These are phyloP conservation scores for Salix purpurea DNA, from an alignment of 345 rosid species.

Conservation along the genomic window DNA sequence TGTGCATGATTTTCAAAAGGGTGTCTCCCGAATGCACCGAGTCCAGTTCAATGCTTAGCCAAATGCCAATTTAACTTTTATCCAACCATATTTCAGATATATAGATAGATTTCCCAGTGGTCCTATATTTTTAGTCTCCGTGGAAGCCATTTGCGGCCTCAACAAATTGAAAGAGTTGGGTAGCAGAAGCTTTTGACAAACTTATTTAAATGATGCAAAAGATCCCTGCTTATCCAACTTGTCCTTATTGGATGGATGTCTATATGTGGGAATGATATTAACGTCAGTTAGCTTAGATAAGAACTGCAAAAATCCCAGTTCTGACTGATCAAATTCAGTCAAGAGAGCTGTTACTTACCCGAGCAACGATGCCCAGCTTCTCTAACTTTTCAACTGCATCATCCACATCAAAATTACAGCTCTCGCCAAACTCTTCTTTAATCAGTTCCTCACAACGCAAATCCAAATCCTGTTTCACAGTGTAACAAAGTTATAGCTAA, in stretches of 20 bases:
- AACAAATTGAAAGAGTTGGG: background rate
- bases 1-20: background rate
- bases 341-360: constrained; percentile 36
- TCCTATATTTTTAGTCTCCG: background rate
- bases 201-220: background rate
- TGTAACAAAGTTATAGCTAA: constrained; percentile 13
- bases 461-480: constrained; percentile 54
- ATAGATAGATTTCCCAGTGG: background rate
- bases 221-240: background rate
- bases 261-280: background rate
- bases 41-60: background rate
- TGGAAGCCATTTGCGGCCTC: background rate
- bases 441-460: constrained; percentile 57
- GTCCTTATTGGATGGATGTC: background rate
- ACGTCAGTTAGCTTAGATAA: background rate
- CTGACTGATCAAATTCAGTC: background rate
- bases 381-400: constrained; percentile 82
- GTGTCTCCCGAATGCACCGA: background rate
- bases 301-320: background rate
- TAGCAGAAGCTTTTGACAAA: background rate
- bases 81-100: background rate
- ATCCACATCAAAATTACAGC: constrained; percentile 75
- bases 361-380: constrained; percentile 72
- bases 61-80: background rate
- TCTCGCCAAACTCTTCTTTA: constrained; percentile 50